Base-by-base conservation (phyloP, 352 stramenopile species). In the Phytophthora niederhauseri region DNA sequence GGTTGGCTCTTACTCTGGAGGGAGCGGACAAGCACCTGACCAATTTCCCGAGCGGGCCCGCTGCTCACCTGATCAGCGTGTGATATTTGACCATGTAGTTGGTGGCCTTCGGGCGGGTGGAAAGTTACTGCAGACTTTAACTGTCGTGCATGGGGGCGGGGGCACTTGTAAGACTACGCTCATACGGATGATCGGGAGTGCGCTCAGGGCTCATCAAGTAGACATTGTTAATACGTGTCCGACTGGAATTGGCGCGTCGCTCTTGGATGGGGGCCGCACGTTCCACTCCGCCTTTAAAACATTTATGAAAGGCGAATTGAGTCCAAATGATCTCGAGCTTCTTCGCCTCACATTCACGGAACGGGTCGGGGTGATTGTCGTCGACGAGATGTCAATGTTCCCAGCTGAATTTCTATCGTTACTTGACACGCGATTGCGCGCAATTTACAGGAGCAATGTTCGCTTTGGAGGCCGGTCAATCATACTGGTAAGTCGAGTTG, bases 311-410 rank as follows among this genome's bases (percentile, higher is more conserved):
- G 26, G 2, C 1, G 49, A 65, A 1, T 22, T 61, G 19, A 52
- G 51, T 17, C 26, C 30, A 0, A 64, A 59, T 57, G 49, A 68
- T 56, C 7, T 77, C 11, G 60, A 66, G n/a, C 4, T 53, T 1
- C 34, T 77, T 46, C 55, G 0, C 19, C 70, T 0, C 26, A 72
- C 53, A 2, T 74, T 77, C 19, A 70, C 56, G 0, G 41, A 73
- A 30, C n/a, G 22, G 4, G 52, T 73, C 15, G 11, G 30, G 7
- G 26, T 77, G 4, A 60, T 77, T 20, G 61, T 77, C 0, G 46
- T 68, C 0, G 65, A 73, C n/a, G 65, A 77, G 17, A 45, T 78
- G n/a, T 74, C 66, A 0, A 75, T 78, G 71, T 20, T 75, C 5
- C 52, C 45, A 6, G 12, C 62, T 1, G 51, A 56, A 14, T 50